Conservation (phyloP, 2,329 filamentous ascomycete species). For the Teratosphaeria nubilosa region DNA sequence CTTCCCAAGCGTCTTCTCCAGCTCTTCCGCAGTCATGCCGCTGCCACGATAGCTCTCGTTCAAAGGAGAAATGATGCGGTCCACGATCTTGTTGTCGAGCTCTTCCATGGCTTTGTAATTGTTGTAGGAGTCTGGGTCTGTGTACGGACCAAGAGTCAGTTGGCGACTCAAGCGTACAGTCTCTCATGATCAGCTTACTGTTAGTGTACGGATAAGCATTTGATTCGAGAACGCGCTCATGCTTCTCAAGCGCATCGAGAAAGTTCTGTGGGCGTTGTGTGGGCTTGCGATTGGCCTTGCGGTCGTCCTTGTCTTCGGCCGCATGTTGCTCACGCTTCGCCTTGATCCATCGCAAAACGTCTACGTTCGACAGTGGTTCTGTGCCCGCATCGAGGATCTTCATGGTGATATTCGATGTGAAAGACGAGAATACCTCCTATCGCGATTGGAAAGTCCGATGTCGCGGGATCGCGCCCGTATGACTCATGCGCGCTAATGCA, state of each 20-base stretch:
- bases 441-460: background rate
- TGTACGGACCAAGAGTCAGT: background rate
- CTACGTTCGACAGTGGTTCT: constrained; percentile 24
- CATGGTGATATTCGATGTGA: constrained; percentile 6
- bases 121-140: constrained; percentile 18
- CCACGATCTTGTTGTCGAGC: constrained; percentile 15
- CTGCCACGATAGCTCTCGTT: constrained; percentile 17
- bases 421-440: too few relatives aligned
- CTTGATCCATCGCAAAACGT: constrained; percentile 25
- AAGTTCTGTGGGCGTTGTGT: constrained; percentile 21
- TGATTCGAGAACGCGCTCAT: constrained; percentile 20
- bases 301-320: constrained; percentile 21
- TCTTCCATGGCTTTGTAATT: constrained; percentile 13
- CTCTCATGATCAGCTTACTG: background rate
- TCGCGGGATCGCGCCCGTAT: background rate
- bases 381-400: constrained; percentile 28
- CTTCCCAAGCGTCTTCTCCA: constrained; percentile 17
- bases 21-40: constrained; percentile 15
- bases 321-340: constrained; percentile 22
- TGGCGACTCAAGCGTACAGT: background rate
- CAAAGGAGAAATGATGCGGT: constrained; percentile 16
- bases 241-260: constrained; percentile 19
- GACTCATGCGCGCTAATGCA: background rate
- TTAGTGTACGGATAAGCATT: constrained; percentile 20
- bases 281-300: constrained; percentile 12